A percentile compares a stretch with the other conserved stretches of the same genome.
These are phyloP conservation scores for Trichoderma brevicompactum DNA, from an alignment of 2,329 filamentous ascomycete species.

Conservation along the genomic window DNA sequence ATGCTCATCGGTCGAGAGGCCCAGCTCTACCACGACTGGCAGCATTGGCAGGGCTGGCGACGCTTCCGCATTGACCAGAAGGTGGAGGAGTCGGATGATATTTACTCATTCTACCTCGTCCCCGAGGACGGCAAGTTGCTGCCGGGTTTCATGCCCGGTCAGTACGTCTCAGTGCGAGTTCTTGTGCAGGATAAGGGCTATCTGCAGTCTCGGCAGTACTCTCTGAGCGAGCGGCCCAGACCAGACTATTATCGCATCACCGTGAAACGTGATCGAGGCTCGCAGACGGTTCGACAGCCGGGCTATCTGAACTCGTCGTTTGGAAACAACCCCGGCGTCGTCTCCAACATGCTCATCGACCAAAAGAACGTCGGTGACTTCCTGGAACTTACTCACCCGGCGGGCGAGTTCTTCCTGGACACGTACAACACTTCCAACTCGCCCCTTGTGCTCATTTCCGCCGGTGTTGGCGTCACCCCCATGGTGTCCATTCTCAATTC, in stretches of 20 bases:
- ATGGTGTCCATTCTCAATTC: slow-evolving; percentile 65
- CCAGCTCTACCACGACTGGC: slow-evolving; percentile 63
- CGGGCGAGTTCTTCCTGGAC: slow-evolving; percentile 64
- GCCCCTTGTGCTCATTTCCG: slow-evolving; percentile 65
- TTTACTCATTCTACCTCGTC: slow-evolving; percentile 71
- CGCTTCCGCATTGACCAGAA: slow-evolving; percentile 69
- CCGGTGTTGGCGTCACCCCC: slow-evolving; percentile 64
- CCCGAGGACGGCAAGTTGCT: slow-evolving; percentile 65
- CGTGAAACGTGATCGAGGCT: slow-evolving; percentile 67
- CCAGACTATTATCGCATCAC: slow-evolving; percentile 70
- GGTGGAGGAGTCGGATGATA: slow-evolving; percentile 67
- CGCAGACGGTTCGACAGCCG: slow-evolving; percentile 43
- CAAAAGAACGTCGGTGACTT: slow-evolving; percentile 63
- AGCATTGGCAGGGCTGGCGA: slow-evolving; percentile 69
- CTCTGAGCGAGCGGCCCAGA: slow-evolving; percentile 67
- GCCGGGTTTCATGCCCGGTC: slow-evolving; percentile 68
- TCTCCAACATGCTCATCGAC: slow-evolving; percentile 73
- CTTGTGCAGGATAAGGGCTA: slow-evolving; percentile 61
- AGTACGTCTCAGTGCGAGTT: slow-evolving; percentile 70
- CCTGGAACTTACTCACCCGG: slow-evolving; percentile 69
- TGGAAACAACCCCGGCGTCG: slow-evolving; percentile 61
- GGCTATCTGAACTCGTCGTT: slow-evolving; percentile 36
- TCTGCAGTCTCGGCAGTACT: slow-evolving; percentile 72
- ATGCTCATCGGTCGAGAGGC: slow-evolving; percentile 71
- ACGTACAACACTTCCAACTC: slow-evolving; percentile 43